Evolutionary conservation across 208 protist species (phyloP).

Genomic region (Jaenimonas drosophilae): DNA sequence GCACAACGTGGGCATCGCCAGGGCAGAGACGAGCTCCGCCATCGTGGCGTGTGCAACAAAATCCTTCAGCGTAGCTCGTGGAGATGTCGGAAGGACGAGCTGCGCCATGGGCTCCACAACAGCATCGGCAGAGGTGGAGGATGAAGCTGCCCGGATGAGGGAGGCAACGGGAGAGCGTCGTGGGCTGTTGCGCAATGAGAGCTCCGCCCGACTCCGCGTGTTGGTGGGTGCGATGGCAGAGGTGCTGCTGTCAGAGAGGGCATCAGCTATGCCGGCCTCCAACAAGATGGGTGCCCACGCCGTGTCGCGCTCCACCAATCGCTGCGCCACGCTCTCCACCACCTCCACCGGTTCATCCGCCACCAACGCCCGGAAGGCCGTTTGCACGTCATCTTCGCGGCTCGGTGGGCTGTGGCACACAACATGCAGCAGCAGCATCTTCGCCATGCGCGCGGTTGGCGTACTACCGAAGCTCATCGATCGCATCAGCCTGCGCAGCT

Average conservation of each 20-base stretch:
- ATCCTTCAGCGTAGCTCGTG: no score
- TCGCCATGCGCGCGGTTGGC: constrained; percentile 25
- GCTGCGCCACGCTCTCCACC: constrained; percentile 24
- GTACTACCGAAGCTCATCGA: constrained; percentile 40
- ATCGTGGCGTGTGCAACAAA: no score
- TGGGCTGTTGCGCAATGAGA: no score
- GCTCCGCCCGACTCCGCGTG: no score
- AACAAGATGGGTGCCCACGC: constrained; percentile 39
- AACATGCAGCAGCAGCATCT: constrained; percentile 41
- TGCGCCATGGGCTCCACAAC: no score
- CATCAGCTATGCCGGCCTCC: constrained; percentile 44
- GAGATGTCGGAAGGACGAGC: no score
- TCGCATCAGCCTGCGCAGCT: constrained; percentile 15
- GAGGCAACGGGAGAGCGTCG: no score
- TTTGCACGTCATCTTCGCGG: constrained; percentile 16
- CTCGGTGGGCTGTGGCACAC: constrained; percentile 29
- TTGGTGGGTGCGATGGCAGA: neutral
- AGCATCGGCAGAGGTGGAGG: no score
- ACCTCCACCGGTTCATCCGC: constrained; percentile 13
- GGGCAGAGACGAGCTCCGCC: no score
- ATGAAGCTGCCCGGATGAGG: no score
- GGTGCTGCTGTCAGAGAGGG: constrained; percentile 7
- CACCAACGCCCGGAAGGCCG: constrained; percentile 32
- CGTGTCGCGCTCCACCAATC: constrained; percentile 25
- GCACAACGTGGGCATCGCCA: no score